These are phyloP conservation scores for Coniochaeta sp. DNA, from an alignment of 2,329 filamentous ascomycete species.

Conservation along the genomic window DNA sequence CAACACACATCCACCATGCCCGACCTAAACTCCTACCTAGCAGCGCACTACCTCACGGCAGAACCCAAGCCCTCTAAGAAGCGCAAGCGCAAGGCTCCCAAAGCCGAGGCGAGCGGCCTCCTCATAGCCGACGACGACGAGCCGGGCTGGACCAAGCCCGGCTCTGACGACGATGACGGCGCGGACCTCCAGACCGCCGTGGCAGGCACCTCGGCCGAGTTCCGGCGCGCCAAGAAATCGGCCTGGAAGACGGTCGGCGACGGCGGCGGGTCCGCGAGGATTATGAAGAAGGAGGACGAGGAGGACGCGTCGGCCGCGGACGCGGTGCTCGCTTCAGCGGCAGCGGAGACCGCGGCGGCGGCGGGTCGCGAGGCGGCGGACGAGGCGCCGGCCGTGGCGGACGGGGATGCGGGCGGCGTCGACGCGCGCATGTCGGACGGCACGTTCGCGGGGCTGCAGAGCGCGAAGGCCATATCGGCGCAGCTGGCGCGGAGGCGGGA, in stretches of 20 bases:
- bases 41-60: constrained; percentile 80
- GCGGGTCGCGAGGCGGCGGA: constrained; percentile 40
- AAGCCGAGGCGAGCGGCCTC: constrained; percentile 37
- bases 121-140: constrained; percentile 61
- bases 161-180: constrained; percentile 41
- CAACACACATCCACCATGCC: constrained; percentile 34
- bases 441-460: constrained; percentile 80
- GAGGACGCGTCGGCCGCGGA: constrained; percentile 63
- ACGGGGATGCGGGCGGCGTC: constrained; percentile 39
- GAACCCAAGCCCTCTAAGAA: constrained; percentile 54
- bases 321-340: constrained; percentile 67
- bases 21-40: constrained; percentile 76
- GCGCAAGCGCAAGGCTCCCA: constrained; percentile 49
- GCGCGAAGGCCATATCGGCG: constrained; percentile 67
- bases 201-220: constrained; percentile 49
- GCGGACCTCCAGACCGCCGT: constrained; percentile 43
- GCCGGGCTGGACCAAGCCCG: constrained; percentile 38
- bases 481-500: constrained; percentile 52
- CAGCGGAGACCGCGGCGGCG: constrained; percentile 54
- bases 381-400: constrained; percentile 29
- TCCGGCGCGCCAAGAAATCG: constrained; percentile 70
- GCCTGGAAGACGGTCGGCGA: constrained; percentile 68
- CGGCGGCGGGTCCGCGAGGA: not conserved
- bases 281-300: constrained; percentile 19
- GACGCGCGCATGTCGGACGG: constrained; percentile 76